phyloP scores from a whole-genome alignment of 1,284 basidiomycete species.

The Sparassis latifolia region DNA sequence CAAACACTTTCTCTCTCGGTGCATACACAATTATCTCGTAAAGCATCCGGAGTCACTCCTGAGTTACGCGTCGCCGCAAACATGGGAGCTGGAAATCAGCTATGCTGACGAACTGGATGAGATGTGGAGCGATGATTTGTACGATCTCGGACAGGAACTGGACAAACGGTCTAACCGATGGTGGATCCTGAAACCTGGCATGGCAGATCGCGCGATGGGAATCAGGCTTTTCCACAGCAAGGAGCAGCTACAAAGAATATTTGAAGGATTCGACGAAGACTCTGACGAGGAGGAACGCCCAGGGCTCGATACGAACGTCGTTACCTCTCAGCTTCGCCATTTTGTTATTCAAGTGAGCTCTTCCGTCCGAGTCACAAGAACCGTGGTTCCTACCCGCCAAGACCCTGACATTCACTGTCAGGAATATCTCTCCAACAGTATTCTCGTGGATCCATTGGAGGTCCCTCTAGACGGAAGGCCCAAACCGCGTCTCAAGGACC shows the following conservation, averaged over 20 bases:
- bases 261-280: constrained; percentile 77
- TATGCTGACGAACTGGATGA: constrained; percentile 96
- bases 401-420: constrained; percentile 23
- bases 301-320: constrained; percentile 48
- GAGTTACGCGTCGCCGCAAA: constrained; percentile 57
- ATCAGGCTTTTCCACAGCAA: constrained; percentile 87
- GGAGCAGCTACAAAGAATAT: constrained; percentile 70
- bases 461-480: constrained; percentile 23
- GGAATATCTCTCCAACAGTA: constrained; percentile 78
- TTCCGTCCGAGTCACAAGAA: background rate
- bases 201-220: constrained; percentile 95
- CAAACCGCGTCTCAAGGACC: constrained; percentile 17
- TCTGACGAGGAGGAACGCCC: constrained; percentile 32
- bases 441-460: constrained; percentile 71
- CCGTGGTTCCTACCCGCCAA: background rate
- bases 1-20: constrained; percentile 87
- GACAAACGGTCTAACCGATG: constrained; percentile 48
- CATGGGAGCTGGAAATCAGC: constrained; percentile 86
- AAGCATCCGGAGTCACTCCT: constrained; percentile 64
- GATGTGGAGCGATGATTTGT: constrained; percentile 89
- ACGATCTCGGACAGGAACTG: constrained; percentile 72
- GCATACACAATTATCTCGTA: constrained; percentile 66
- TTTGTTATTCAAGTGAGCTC: constrained; percentile 87
- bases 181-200: constrained; percentile 97
- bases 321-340: constrained; percentile 86